Conservation (phyloP, 495 filamentous ascomycete genomes). For the Rhizodiscina lignyota region DNA sequence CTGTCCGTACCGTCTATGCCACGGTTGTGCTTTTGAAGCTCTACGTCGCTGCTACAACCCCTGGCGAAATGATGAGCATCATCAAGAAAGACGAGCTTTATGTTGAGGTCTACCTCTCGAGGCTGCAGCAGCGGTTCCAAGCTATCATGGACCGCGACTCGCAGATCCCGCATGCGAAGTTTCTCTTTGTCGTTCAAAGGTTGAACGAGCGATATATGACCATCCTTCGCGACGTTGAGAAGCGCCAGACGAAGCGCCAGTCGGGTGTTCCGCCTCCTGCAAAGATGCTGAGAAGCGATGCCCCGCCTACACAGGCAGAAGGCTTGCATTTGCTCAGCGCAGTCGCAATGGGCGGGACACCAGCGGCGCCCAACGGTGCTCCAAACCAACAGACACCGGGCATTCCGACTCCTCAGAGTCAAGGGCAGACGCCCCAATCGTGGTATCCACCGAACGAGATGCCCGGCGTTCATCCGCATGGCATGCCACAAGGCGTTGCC, state of each 20-base stretch:
- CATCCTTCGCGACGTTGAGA: slow-evolving; percentile 5
- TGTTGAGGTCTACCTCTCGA: slow-evolving; percentile 58
- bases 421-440: too few species aligned
- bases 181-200: slow-evolving; percentile 58
- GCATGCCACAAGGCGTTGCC: too few species aligned
- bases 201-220: slow-evolving; percentile 50
- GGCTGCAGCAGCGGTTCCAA: slow-evolving; percentile 47
- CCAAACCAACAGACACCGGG: too few species aligned
- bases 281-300: too few species aligned
- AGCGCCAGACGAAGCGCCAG: slow-evolving; percentile 2
- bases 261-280: not conserved
- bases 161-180: slow-evolving; percentile 57
- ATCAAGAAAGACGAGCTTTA: slow-evolving; percentile 58
- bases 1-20: slow-evolving; percentile 63
- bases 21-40: slow-evolving; percentile 80
- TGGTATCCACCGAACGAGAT: too few species aligned
- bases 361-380: too few species aligned
- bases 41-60: slow-evolving; percentile 56
- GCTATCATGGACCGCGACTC: slow-evolving; percentile 44
- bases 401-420: too few species aligned
- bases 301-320: too few species aligned
- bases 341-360: slow-evolving; percentile 11
- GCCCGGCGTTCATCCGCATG: too few species aligned
- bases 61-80: slow-evolving; percentile 56
- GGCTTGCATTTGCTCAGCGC: slow-evolving; percentile 15